Percentiles rank a stretch among this genome's conserved stretches.
phyloP scores from a whole-genome alignment of 2,329 filamentous ascomycete species.

The Neofusicoccum cordaticola region DNA sequence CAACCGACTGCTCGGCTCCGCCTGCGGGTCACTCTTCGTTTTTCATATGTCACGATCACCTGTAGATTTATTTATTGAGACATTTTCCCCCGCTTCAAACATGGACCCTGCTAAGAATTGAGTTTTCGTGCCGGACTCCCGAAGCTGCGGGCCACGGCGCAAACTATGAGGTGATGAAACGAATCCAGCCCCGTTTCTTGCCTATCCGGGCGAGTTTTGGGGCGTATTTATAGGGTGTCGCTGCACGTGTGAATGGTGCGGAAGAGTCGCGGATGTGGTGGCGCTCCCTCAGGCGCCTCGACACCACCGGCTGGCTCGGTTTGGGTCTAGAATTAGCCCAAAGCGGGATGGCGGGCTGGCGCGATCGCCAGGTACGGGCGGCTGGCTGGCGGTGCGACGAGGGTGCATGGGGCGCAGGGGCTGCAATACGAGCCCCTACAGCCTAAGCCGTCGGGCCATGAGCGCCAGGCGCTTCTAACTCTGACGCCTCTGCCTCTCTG shows the following conservation, averaged over 20 bases:
- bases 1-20: slow-evolving; percentile 1
- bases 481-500: neutral
- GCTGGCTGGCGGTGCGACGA: neutral
- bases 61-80: neutral
- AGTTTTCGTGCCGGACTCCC: neutral
- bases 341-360: neutral
- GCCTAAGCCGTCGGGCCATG: neutral
- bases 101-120: neutral
- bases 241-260: neutral
- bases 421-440: slow-evolving; percentile 4
- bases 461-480: neutral
- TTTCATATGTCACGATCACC: slow-evolving; percentile 6
- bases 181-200: neutral
- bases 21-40: neutral
- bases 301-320: neutral
- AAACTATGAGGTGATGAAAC: neutral
- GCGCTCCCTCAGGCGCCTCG: neutral
- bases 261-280: neutral
- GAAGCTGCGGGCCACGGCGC: neutral
- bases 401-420: neutral
- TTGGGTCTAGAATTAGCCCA: neutral
- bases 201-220: neutral
- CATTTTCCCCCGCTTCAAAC: neutral
- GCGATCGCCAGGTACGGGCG: slow-evolving; percentile 5
- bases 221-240: slow-evolving; percentile 6